phyloP scores from a whole-genome alignment of 306 rosid genomes.

The Sicyos baderoa region DNA sequence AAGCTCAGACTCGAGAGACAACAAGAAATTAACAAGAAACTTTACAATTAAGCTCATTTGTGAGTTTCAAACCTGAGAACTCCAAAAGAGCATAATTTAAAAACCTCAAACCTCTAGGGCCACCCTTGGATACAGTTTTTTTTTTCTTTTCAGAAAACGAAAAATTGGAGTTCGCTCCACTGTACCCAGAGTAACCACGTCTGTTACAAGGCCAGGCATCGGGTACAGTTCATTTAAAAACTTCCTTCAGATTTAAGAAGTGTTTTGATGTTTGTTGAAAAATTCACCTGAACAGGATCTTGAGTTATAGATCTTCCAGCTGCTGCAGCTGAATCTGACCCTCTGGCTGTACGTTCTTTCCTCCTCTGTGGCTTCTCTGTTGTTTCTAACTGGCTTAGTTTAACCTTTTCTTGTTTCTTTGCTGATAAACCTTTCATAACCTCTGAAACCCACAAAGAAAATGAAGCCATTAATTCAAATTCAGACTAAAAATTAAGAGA shows the following conservation, averaged over 20 bases:
- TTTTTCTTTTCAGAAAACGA: too few species aligned
- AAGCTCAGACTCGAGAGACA: too few species aligned
- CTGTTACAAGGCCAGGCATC: too few species aligned
- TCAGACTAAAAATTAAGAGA: neutral
- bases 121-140: neutral
- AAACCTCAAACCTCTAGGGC: too few species aligned
- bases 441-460: conserved; percentile 7
- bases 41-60: too few species aligned
- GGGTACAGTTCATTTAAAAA: too few species aligned
- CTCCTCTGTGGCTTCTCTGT: conserved; percentile 14
- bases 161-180: too few species aligned
- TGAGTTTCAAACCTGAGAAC: too few species aligned
- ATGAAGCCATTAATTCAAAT: conserved; percentile 9
- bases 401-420: conserved; percentile 24
- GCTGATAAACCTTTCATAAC: conserved; percentile 23
- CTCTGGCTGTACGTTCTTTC: neutral
- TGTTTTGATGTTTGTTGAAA: neutral
- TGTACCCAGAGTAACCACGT: too few species aligned
- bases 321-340: conserved; percentile 17
- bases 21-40: too few species aligned
- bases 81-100: too few species aligned
- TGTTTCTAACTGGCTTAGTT: conserved; percentile 16
- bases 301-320: conserved; percentile 13
- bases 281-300: conserved; percentile 19
- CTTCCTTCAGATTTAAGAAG: neutral